Base-by-base conservation (phyloP, 306 rosid genomes). In the Quercus engelmannii region DNA sequence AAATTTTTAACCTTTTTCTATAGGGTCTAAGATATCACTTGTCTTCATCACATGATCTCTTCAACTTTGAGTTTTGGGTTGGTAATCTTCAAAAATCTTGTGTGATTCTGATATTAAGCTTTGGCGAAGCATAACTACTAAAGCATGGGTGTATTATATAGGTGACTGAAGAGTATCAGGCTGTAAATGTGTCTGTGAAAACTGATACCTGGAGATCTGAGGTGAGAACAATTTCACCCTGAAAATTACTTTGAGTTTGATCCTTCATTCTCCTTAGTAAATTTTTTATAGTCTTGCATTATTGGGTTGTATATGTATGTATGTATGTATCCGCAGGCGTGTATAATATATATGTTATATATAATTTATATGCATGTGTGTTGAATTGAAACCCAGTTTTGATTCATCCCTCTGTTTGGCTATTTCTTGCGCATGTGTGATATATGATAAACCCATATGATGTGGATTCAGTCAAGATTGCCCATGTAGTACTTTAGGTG, bases 31-130 rank as follows among this genome's bases (percentile, higher is more conserved):
- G 86, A 83, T 82, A 23, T 82, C 99, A 96, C 89, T 62, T 93
- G 88, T 15, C 67, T 55, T 70, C 89, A 49, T 87, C 95, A 15
- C 99, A 96, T 70, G 97, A 90, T 84, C 86, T 87, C 82, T 86
- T 93, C 90, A 82, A 83, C 86, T 96, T 81, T 81, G 97, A 90
- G 81, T 93, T 96, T 87, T 87, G 86, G 97, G 99, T 96, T 62
- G 78, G 98, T 89, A 76, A 76, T 86, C 73, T 74, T 74, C 71
- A 41, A 57, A 46, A 81, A 76, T 69, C 75, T 80, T 79, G 59
- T 74, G 57, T 20, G 41, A 57, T 79, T 80, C 20, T 28, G 30
- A 65, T 6, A 74, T 51, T 76, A 77, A 68, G 81, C 68, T 72
- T n/a, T 54, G 69, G 74, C 41, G 62, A 82, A 75, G 17, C 28